A percentile compares a stretch with the other conserved stretches of the same genome.
These are phyloP conservation scores for Escallonia herrerae DNA, from an alignment of 129 eudicot genomes.

Conservation along the genomic window DNA sequence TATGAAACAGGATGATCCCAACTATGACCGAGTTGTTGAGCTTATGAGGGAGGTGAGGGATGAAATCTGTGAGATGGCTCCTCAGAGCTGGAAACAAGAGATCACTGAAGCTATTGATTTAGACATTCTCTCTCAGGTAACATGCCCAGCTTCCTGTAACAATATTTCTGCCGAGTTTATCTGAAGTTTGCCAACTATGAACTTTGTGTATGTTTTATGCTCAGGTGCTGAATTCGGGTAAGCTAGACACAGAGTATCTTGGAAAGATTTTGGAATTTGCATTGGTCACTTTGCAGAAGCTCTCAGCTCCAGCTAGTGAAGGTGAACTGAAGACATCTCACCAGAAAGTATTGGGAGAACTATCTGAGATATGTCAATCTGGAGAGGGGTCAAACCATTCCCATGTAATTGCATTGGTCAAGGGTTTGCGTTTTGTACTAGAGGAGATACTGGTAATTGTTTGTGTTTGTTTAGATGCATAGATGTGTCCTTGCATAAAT, in stretches of 20 bases:
- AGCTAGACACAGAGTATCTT: constrained; percentile 63
- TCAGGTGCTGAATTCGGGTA: constrained; percentile 69
- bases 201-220: neutral
- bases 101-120: constrained; percentile 71
- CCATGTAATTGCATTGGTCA: constrained; percentile 51
- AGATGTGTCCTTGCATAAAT: no score
- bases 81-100: constrained; percentile 83
- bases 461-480: neutral
- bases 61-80: constrained; percentile 82
- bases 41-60: constrained; percentile 82
- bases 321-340: constrained; percentile 53
- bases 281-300: constrained; percentile 72
- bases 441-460: constrained; percentile 68
- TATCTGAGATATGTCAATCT: constrained; percentile 44
- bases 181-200: neutral
- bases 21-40: constrained; percentile 60
- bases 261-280: constrained; percentile 82
- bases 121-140: constrained; percentile 78
- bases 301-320: constrained; percentile 87
- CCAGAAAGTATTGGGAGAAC: constrained; percentile 52
- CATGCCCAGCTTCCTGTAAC: neutral
- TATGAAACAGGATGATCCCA: constrained; percentile 45
- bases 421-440: constrained; percentile 86
- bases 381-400: constrained; percentile 47
- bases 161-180: neutral